phyloP scores from a whole-genome alignment of 129 eudicot genomes.

The Smallanthus sonchifolius region DNA sequence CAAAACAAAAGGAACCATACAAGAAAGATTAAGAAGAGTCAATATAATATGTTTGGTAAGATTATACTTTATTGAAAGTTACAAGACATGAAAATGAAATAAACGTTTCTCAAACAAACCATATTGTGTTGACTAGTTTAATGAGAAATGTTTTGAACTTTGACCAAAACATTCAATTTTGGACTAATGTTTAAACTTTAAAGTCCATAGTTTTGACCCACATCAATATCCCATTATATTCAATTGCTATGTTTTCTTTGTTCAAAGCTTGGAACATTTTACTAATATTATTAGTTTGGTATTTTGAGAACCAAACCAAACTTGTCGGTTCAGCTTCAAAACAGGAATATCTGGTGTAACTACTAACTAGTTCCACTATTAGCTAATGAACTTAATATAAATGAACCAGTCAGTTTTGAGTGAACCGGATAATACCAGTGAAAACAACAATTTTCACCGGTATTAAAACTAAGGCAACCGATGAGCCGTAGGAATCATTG shows the following conservation, averaged over 20 bases:
- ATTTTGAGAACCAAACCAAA: background rate
- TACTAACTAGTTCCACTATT: background rate
- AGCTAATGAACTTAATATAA: background rate
- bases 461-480: background rate
- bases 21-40: background rate
- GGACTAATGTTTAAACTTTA: conserved; percentile 3
- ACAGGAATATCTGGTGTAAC: background rate
- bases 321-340: too few species aligned
- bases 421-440: background rate
- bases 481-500: background rate
- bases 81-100: background rate
- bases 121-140: conserved; percentile 1
- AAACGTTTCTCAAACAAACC: background rate
- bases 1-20: conserved; percentile 8
- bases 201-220: conserved; percentile 3
- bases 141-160: conserved; percentile 3
- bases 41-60: background rate
- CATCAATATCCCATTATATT: background rate
- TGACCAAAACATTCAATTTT: conserved; percentile 5
- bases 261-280: conserved; percentile 4
- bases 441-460: too few species aligned
- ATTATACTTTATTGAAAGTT: background rate
- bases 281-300: background rate
- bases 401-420: background rate
- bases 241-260: background rate